Evolutionary conservation across 106 monocot genomes (phyloP).

Genomic region (Apostasia ramifera): DNA sequence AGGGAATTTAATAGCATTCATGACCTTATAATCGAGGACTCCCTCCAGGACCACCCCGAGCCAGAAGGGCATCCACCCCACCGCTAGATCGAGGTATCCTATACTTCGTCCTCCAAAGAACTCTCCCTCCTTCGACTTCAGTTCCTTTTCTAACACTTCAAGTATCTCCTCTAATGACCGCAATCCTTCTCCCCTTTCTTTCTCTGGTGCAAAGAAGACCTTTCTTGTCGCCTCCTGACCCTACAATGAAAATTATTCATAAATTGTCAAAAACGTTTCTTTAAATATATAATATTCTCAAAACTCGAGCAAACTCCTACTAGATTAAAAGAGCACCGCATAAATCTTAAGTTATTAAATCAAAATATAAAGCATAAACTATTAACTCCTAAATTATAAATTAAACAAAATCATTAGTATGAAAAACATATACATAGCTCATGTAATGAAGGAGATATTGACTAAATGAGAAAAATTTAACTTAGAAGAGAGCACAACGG

Average conservation of each 20-base stretch:
- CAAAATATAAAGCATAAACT: neutral
- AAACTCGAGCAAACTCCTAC: no score
- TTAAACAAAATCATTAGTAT: no score
- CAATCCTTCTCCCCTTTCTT: slow-evolving; percentile 9
- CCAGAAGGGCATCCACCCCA: slow-evolving; percentile 22
- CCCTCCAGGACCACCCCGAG: slow-evolving; percentile 6
- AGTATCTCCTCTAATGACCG: neutral
- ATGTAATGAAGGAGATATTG: no score
- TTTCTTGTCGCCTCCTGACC: slow-evolving; percentile 2
- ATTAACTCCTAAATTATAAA: neutral
- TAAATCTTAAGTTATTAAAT: neutral
- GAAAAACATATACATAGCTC: no score
- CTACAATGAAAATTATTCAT: neutral
- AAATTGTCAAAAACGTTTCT: neutral
- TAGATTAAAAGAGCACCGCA: neutral
- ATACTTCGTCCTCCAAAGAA: slow-evolving; percentile 37
- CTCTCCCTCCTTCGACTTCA: slow-evolving; percentile 16
- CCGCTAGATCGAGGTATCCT: slow-evolving; percentile 19
- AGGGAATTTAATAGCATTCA: slow-evolving; percentile 6
- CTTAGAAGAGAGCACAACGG: no score
- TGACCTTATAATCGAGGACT: neutral
- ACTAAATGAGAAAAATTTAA: no score
- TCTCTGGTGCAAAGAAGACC: slow-evolving; percentile 1
- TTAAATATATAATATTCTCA: neutral
- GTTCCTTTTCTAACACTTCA: slow-evolving; percentile 1